Conservation (phyloP, 2,329 filamentous ascomycete genomes). For the Endothia cerciana region DNA sequence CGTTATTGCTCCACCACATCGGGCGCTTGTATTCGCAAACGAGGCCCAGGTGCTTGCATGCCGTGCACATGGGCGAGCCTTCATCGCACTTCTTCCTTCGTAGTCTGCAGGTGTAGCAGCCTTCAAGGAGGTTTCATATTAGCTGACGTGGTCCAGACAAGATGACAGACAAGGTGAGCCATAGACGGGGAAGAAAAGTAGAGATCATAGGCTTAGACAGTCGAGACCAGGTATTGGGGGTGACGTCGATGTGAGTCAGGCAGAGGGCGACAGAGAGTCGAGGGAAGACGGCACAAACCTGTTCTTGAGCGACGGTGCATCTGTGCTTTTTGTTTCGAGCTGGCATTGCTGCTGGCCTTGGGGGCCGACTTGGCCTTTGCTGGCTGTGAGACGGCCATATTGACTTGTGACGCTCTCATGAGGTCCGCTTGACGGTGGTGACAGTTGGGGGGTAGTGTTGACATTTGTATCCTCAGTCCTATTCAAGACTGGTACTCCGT, state of each 20-base stretch:
- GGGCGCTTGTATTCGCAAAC: conserved; percentile 96
- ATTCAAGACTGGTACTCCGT: conserved; percentile 46
- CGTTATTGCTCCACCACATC: conserved; percentile 96
- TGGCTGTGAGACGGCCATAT: conserved; percentile 65
- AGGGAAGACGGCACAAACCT: conserved; percentile 64
- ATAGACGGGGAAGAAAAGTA: conserved; percentile 23
- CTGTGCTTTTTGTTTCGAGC: conserved; percentile 73
- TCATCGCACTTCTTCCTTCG: conserved; percentile 73
- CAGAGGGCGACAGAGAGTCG: conserved; percentile 25
- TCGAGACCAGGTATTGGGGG: conserved; percentile 20
- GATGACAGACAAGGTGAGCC: background rate
- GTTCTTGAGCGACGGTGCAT: conserved; percentile 94
- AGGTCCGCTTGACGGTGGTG: conserved; percentile 49
- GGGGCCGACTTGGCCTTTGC: conserved; percentile 62
- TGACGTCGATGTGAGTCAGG: conserved; percentile 10
- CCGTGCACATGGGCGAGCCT: conserved; percentile 63
- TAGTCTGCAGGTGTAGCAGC: conserved; percentile 71
- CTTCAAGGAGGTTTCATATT: conserved; percentile 43
- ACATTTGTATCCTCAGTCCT: conserved; percentile 61
- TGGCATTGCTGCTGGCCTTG: conserved; percentile 54
- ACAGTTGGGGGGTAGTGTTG: conserved; percentile 64
- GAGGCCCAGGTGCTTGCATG: conserved; percentile 76
- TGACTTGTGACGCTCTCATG: conserved; percentile 55
- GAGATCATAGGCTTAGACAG: conserved; percentile 33
- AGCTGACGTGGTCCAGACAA: conserved; percentile 35